These are phyloP conservation scores for Aureobasidium zeae DNA, from an alignment of 2,329 filamentous ascomycete species.

Conservation along the genomic window DNA sequence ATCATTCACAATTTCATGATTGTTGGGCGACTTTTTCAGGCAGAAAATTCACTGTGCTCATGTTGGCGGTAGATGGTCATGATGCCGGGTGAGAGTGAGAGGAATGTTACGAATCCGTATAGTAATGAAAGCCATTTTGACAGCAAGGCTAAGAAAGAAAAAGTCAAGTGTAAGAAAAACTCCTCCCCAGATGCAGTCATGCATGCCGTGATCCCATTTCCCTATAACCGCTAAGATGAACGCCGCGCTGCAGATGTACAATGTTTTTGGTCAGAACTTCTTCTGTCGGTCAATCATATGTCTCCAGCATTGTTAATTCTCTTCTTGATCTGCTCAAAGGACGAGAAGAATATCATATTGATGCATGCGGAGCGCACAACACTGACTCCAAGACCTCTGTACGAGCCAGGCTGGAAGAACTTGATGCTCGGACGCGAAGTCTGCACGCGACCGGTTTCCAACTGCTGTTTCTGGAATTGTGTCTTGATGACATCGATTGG, in stretches of 20 bases:
- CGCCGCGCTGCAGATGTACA: conserved; percentile 15
- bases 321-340: conserved; percentile 72
- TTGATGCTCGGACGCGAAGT: conserved; percentile 58
- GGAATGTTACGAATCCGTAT: too few species aligned
- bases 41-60: too few species aligned
- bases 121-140: not conserved
- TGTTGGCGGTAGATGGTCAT: too few species aligned
- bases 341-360: conserved; percentile 84
- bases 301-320: conserved; percentile 33
- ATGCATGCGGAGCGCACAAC: conserved; percentile 74
- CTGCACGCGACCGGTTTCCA: conserved; percentile 57
- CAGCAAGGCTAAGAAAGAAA: not conserved
- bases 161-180: conserved; percentile 2
- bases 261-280: conserved; percentile 16
- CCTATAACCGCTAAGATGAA: too few species aligned
- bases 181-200: conserved; percentile 13
- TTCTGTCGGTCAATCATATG: conserved; percentile 2
- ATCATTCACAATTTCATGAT: too few species aligned
- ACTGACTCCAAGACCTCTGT: conserved; percentile 69
- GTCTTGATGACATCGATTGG: conserved; percentile 74
- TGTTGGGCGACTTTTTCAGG: too few species aligned
- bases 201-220: conserved; percentile 1
- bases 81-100: too few species aligned
- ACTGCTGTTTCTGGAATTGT: conserved; percentile 73
- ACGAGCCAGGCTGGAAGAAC: conserved; percentile 70